Conservation (phyloP, 1,284 basidiomycete genomes). For the Ceratobasidium papillatum region DNA sequence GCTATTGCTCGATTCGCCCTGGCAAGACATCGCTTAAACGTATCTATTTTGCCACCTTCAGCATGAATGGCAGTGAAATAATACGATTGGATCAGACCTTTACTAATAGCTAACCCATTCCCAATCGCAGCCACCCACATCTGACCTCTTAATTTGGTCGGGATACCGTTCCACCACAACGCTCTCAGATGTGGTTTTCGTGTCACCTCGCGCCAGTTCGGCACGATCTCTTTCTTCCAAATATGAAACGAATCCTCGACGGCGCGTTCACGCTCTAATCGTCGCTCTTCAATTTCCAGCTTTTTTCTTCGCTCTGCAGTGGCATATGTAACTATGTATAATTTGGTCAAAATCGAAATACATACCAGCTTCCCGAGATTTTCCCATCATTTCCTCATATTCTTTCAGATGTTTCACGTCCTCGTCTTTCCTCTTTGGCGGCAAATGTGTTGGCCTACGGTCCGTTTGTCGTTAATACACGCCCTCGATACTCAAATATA, state of each 20-base stretch:
- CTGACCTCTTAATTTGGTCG: constrained; percentile 81
- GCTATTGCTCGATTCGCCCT: constrained; percentile 78
- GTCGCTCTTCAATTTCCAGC: constrained; percentile 66
- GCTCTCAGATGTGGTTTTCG: constrained; percentile 70
- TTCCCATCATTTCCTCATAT: constrained; percentile 93
- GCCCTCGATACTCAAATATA: not conserved
- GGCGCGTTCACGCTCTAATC: constrained; percentile 69
- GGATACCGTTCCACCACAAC: constrained; percentile 93
- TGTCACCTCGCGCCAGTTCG: constrained; percentile 76
- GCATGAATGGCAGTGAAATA: not conserved
- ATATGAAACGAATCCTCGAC: constrained; percentile 73
- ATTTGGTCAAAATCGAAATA: constrained; percentile 44
- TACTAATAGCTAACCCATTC: constrained; percentile 86
- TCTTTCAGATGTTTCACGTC: constrained; percentile 86
- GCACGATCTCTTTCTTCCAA: constrained; percentile 84
- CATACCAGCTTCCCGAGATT: constrained; percentile 74
- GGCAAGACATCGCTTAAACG: constrained; percentile 74
- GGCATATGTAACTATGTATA: not conserved
- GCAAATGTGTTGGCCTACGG: constrained; percentile 74
- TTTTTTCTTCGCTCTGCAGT: constrained; percentile 67
- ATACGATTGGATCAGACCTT: constrained; percentile 63
- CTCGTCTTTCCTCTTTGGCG: constrained; percentile 83
- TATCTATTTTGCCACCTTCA: constrained; percentile 60
- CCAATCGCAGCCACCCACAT: constrained; percentile 92
- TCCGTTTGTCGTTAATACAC: not conserved